Percentiles rank a stretch among this genome's conserved stretches.
phyloP scores from a whole-genome alignment of 345 rosid species.

The Kernera saxatilis region DNA sequence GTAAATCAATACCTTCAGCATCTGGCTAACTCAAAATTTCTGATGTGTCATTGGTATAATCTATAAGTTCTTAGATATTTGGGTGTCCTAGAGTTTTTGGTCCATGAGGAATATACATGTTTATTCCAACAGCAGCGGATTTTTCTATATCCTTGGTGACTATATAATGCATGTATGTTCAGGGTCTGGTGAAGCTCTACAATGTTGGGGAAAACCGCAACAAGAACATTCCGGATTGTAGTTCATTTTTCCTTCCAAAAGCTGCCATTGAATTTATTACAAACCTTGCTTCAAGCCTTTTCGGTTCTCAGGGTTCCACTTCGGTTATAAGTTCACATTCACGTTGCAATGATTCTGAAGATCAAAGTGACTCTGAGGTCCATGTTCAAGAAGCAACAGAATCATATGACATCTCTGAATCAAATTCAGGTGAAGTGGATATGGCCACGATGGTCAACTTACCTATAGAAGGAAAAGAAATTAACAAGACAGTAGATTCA shows the following conservation, averaged over 20 bases:
- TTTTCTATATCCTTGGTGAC: neutral
- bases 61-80: neutral
- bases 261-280: conserved; percentile 64
- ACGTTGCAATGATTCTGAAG: conserved; percentile 36
- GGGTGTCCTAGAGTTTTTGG: neutral
- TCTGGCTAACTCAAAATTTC: neutral
- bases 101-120: neutral
- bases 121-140: neutral
- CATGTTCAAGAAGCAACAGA: conserved; percentile 31
- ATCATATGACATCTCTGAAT: conserved; percentile 33
- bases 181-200: conserved; percentile 44
- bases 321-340: conserved; percentile 35
- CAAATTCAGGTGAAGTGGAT: conserved; percentile 32
- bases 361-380: conserved; percentile 30
- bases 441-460: conserved; percentile 8
- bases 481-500: conserved; percentile 21
- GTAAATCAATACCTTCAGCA: conserved; percentile 35
- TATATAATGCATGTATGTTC: conserved; percentile 21
- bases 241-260: conserved; percentile 52
- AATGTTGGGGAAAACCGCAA: conserved; percentile 31
- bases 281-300: conserved; percentile 48
- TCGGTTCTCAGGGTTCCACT: conserved; percentile 45
- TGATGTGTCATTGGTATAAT: neutral
- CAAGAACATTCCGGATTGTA: conserved; percentile 29
- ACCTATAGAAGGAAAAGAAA: conserved; percentile 32